A percentile compares a stretch with the other conserved stretches of the same genome.
phyloP scores from a whole-genome alignment of 2,329 filamentous ascomycete species.

The Rhinocladiella mackenziei region DNA sequence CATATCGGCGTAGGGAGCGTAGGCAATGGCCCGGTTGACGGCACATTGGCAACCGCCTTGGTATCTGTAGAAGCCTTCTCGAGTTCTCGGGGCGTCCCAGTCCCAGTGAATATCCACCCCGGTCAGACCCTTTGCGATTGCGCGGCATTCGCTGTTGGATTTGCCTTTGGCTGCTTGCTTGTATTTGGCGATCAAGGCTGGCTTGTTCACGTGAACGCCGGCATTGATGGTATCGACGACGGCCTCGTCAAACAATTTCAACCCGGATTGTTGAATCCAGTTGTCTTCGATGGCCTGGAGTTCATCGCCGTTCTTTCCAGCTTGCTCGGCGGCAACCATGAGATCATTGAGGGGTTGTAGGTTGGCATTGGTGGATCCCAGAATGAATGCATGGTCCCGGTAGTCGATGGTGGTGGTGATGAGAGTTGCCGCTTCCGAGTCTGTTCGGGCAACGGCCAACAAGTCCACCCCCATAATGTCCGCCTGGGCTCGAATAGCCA shows the following conservation, averaged over 20 bases:
- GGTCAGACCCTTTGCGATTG: constrained; percentile 70
- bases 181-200: constrained; percentile 64
- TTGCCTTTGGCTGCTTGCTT: constrained; percentile 68
- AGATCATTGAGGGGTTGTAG: constrained; percentile 83
- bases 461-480: constrained; percentile 98
- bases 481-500: constrained; percentile 93
- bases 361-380: constrained; percentile 80
- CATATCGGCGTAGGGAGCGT: constrained; percentile 87
- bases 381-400: constrained; percentile 89
- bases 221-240: constrained; percentile 77
- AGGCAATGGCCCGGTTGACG: constrained; percentile 83
- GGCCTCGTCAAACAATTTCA: constrained; percentile 87
- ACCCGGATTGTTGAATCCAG: constrained; percentile 72
- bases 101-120: constrained; percentile 84
- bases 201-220: constrained; percentile 64
- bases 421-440: constrained; percentile 94
- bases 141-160: constrained; percentile 75
- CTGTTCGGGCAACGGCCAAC: constrained; percentile 85
- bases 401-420: constrained; percentile 96
- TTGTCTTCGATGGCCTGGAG: constrained; percentile 89
- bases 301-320: constrained; percentile 73
- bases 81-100: constrained; percentile 89
- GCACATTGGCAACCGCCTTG: constrained; percentile 88
- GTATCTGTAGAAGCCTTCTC: constrained; percentile 93
- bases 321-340: constrained; percentile 78